Conservation (phyloP, 495 filamentous ascomycete species). For the Apiosordaria backusii region DNA sequence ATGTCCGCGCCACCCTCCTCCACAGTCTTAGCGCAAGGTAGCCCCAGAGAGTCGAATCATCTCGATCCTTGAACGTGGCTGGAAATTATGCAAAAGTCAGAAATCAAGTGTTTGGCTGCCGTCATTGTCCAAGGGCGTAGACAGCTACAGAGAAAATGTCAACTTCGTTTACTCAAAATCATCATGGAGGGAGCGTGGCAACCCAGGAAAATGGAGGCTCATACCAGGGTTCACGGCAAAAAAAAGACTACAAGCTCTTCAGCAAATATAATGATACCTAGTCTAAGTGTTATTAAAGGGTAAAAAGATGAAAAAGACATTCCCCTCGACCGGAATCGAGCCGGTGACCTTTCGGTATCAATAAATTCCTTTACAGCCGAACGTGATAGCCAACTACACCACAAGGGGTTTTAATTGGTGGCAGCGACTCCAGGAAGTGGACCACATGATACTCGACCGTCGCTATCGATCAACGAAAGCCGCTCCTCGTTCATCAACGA, state of each 20-base stretch:
- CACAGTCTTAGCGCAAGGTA: background rate
- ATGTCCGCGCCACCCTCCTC: background rate
- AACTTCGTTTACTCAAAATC: no score
- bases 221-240: background rate
- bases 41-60: background rate
- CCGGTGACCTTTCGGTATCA: slow-evolving; percentile 14
- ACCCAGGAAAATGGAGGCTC: no score
- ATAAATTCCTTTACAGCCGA: slow-evolving; percentile 15
- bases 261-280: background rate
- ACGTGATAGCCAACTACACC: slow-evolving; percentile 14
- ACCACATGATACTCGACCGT: slow-evolving; percentile 11
- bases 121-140: no score
- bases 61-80: background rate
- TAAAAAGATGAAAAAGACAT: slow-evolving; percentile 1
- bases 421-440: background rate
- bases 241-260: background rate
- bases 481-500: slow-evolving; percentile 9
- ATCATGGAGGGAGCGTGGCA: no score
- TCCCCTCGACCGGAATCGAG: slow-evolving; percentile 14
- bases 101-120: no score
- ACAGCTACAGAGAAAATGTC: no score
- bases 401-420: slow-evolving; percentile 11
- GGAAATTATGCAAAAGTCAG: background rate
- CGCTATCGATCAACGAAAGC: background rate
- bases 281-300: no score